phyloP scores from a whole-genome alignment of 768 basidiomycete species.

The Psilocybe cubensis region DNA sequence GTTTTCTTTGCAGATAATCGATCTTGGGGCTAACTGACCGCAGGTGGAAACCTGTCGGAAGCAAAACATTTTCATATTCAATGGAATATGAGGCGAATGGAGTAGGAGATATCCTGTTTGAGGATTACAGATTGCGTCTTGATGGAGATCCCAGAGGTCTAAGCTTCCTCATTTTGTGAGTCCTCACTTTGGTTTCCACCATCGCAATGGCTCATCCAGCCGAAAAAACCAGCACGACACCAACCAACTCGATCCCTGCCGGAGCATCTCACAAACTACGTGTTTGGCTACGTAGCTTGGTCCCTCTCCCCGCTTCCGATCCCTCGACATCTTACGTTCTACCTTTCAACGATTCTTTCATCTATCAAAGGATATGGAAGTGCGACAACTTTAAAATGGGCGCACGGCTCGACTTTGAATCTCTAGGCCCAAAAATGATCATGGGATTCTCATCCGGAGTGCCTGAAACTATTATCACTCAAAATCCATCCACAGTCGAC shows the following conservation, averaged over 20 bases:
- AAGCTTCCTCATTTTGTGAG: constrained; percentile 66
- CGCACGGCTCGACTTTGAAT: constrained; percentile 54
- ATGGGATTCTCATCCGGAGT: constrained; percentile 48
- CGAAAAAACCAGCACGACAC: constrained; percentile 47
- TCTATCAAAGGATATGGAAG: constrained; percentile 72
- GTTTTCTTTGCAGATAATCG: not conserved
- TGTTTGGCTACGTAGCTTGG: constrained; percentile 60
- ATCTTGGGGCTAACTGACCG: not conserved
- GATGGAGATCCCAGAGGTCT: constrained; percentile 57
- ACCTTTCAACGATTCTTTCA: constrained; percentile 50
- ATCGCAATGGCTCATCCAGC: not conserved
- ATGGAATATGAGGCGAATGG: constrained; percentile 71
- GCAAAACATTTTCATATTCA: constrained; percentile 53
- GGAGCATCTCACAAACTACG: constrained; percentile 67
- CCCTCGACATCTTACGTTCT: constrained; percentile 34
- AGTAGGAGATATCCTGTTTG: constrained; percentile 56
- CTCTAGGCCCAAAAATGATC: constrained; percentile 50
- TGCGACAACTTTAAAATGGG: constrained; percentile 66
- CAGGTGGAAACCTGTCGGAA: constrained; percentile 55
- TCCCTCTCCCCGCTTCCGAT: constrained; percentile 31
- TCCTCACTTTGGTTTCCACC: constrained; percentile 6
- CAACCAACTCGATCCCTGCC: constrained; percentile 52
- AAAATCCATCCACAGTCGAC: constrained; percentile 19
- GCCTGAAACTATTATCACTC: constrained; percentile 39
- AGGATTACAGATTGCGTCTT: constrained; percentile 53